phyloP scores from a whole-genome alignment of 2,329 filamentous ascomycete genomes.

The Diaporthe helianthi region DNA sequence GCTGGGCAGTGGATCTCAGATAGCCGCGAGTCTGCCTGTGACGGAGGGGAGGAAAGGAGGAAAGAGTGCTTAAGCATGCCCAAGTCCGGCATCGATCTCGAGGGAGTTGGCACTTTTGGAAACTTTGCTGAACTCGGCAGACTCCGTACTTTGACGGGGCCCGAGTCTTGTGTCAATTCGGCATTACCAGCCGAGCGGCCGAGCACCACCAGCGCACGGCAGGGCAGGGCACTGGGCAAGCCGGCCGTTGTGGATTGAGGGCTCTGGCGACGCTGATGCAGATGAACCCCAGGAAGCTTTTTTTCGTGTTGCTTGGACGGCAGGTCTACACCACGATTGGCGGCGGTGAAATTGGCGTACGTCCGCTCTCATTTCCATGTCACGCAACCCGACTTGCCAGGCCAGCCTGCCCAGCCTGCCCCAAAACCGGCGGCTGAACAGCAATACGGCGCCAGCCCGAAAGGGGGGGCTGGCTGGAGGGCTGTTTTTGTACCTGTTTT shows the following conservation, averaged over 20 bases:
- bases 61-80: neutral
- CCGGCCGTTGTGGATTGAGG: conserved; percentile 3
- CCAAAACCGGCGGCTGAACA: conserved; percentile 19
- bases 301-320: neutral
- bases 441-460: conserved; percentile 25
- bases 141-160: neutral
- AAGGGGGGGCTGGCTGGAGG: neutral
- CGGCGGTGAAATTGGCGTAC: conserved; percentile 29
- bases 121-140: conserved; percentile 12
- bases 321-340: conserved; percentile 27
- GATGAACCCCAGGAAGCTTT: conserved; percentile 21
- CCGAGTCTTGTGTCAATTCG: conserved; percentile 12
- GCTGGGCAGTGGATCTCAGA: conserved; percentile 12
- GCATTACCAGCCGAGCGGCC: conserved; percentile 15
- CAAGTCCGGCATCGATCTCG: conserved; percentile 6
- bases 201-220: conserved; percentile 13
- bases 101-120: neutral
- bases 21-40: conserved; percentile 16
- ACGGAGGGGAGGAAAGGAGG: conserved; percentile 1
- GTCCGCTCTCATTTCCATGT: conserved; percentile 35
- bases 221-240: neutral
- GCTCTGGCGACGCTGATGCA: neutral
- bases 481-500: no score
- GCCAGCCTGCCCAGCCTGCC: neutral
- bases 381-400: conserved; percentile 18